These are phyloP conservation scores for Artemisia tridentata DNA, from an alignment of 129 eudicot genomes.

Conservation along the genomic window DNA sequence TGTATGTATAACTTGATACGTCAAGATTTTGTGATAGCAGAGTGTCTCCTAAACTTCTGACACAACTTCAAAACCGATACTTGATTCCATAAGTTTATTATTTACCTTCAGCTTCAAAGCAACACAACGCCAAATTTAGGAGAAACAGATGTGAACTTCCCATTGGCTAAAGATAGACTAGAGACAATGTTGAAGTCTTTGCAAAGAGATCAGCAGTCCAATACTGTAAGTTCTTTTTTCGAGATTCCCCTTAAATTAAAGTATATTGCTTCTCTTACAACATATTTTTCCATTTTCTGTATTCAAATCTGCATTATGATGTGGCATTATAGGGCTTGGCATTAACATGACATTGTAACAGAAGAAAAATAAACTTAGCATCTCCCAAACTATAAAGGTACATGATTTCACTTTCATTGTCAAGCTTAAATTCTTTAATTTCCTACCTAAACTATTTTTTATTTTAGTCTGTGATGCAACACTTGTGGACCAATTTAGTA, in stretches of 20 bases:
- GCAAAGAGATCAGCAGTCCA: slow-evolving; percentile 44
- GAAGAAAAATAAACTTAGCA: background rate
- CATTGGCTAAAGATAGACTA: slow-evolving; percentile 56
- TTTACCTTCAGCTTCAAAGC: slow-evolving; percentile 43
- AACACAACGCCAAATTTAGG: slow-evolving; percentile 39
- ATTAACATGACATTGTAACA: slow-evolving; percentile 20
- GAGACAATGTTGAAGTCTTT: slow-evolving; percentile 61
- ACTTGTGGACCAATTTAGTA: background rate
- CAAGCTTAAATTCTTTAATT: background rate
- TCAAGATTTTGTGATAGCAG: background rate
- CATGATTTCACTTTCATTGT: background rate
- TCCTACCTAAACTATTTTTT: background rate
- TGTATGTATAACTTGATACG: slow-evolving; percentile 29
- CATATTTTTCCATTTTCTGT: slow-evolving; percentile 14
- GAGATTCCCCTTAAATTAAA: background rate
- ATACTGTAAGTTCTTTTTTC: slow-evolving; percentile 43
- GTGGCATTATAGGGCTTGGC: slow-evolving; percentile 13
- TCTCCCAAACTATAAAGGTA: slow-evolving; percentile 14
- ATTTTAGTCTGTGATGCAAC: slow-evolving; percentile 6
- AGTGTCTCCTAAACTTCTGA: background rate
- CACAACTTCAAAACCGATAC: background rate
- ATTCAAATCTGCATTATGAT: slow-evolving; percentile 2
- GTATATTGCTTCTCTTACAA: background rate
- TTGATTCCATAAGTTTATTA: slow-evolving; percentile 14
- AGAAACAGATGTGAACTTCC: slow-evolving; percentile 49